Evolutionary conservation across 345 rosid genomes (phyloP).

Genomic region (Eucalyptus melliodora): DNA sequence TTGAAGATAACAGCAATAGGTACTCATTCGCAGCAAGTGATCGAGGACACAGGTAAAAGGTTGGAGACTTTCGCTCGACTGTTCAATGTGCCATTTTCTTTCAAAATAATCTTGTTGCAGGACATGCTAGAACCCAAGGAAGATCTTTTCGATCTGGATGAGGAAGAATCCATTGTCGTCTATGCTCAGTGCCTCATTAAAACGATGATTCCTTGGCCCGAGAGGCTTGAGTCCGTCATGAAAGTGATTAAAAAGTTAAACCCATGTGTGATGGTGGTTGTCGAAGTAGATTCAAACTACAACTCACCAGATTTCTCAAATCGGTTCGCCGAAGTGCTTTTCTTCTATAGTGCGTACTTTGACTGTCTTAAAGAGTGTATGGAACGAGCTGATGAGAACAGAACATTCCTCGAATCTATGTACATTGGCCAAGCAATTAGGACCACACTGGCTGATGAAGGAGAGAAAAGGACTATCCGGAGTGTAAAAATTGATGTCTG

Average conservation of each 20-base stretch:
- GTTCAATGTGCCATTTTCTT: conserved; percentile 1
- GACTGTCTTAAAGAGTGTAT: conserved; percentile 12
- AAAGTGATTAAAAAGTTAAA: conserved; percentile 2
- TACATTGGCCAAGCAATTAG: not conserved
- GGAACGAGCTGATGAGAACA: not conserved
- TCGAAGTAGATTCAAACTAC: conserved; percentile 10
- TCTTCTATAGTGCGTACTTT: conserved; percentile 8
- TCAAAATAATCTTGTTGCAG: not conserved
- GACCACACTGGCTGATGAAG: conserved; percentile 9
- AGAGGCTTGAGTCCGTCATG: conserved; percentile 2
- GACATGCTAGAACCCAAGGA: conserved; percentile 2
- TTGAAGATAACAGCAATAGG: conserved; percentile 6
- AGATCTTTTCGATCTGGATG: not conserved
- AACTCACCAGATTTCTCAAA: conserved; percentile 4
- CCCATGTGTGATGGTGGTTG: conserved; percentile 7
- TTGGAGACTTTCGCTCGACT: not conserved
- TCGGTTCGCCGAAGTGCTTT: conserved; percentile 3
- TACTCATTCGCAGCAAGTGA: not conserved
- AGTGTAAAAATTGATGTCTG: conserved; percentile 8
- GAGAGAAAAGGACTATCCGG: conserved; percentile 7
- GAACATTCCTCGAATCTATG: not conserved
- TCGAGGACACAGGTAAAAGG: conserved; percentile 3
- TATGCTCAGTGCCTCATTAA: not conserved
- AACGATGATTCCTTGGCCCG: not conserved
- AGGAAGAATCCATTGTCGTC: conserved; percentile 5